Evolutionary conservation across 1,284 basidiomycete genomes (phyloP).

Genomic region (Sanghuangporus sanghuang): DNA sequence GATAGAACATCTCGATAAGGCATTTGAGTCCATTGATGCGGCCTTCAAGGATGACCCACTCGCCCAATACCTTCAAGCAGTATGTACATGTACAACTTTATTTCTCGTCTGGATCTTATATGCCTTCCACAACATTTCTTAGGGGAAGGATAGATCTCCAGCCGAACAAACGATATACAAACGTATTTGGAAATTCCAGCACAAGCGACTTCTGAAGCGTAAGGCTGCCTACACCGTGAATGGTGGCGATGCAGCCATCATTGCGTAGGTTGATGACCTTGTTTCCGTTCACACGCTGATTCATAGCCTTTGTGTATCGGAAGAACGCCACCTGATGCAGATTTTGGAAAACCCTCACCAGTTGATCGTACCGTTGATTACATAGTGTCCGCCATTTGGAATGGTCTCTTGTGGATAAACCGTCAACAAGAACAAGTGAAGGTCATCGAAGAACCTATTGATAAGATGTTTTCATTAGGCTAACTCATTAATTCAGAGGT

Average conservation of each 20-base stretch:
- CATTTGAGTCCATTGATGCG: background rate
- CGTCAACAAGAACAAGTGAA: conserved; percentile 4
- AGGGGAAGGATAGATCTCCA: conserved; percentile 5
- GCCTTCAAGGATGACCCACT: conserved; percentile 12
- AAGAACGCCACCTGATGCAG: conserved; percentile 6
- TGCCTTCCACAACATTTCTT: background rate
- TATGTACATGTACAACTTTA: background rate
- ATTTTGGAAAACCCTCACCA: background rate
- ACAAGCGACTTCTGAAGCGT: conserved; percentile 2
- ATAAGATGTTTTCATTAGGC: background rate
- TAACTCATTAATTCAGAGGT: background rate
- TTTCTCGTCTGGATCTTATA: no score
- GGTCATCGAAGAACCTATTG: background rate
- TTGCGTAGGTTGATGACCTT: background rate
- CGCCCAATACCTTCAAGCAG: background rate
- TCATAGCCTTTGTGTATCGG: background rate
- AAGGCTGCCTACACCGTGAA: conserved; percentile 10
- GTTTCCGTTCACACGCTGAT: background rate
- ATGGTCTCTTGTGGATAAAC: background rate
- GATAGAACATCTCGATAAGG: conserved; percentile 8
- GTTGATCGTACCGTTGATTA: conserved; percentile 5
- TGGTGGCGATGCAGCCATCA: conserved; percentile 5
- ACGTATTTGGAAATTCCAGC: background rate
- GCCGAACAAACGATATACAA: background rate
- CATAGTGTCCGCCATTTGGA: background rate